A percentile compares a stretch with the other conserved stretches of the same genome.
phyloP scores from a whole-genome alignment of 306 rosid genomes.

The Cucurbita maxima region DNA sequence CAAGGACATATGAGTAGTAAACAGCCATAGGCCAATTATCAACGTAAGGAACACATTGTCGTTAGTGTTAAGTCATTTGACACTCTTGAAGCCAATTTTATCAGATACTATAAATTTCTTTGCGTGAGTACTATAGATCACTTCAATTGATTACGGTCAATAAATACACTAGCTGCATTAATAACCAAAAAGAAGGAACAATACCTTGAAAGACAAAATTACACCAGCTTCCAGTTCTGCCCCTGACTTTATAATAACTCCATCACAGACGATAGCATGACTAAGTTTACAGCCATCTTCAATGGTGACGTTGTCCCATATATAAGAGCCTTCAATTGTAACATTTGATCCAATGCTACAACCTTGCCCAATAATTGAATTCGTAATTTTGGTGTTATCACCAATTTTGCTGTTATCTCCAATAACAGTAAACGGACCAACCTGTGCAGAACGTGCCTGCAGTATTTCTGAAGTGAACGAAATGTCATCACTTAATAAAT shows the following conservation, averaged over 20 bases:
- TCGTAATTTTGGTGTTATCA: constrained; percentile 38
- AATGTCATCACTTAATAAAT: constrained; percentile 1
- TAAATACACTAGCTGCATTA: neutral
- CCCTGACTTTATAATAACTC: constrained; percentile 63
- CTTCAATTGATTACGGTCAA: neutral
- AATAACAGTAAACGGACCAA: constrained; percentile 74
- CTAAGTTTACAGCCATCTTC: constrained; percentile 84
- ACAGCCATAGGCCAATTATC: neutral
- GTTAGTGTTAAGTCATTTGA: neutral
- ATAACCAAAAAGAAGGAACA: constrained; percentile 1
- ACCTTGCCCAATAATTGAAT: constrained; percentile 75
- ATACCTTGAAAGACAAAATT: constrained; percentile 81
- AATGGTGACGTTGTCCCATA: constrained; percentile 72
- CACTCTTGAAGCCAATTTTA: neutral
- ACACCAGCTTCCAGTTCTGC: constrained; percentile 80
- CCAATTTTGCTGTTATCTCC: constrained; percentile 84
- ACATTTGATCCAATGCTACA: constrained; percentile 80
- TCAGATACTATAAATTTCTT: neutral
- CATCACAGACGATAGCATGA: constrained; percentile 84
- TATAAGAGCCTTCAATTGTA: constrained; percentile 68
- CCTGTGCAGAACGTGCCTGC: constrained; percentile 67
- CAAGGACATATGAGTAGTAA: neutral
- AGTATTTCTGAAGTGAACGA: constrained; percentile 40
- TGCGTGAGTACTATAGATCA: neutral
- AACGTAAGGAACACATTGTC: neutral